These are phyloP conservation scores for Clarireedia hainanense DNA, from an alignment of 2,329 filamentous ascomycete species.

Conservation along the genomic window DNA sequence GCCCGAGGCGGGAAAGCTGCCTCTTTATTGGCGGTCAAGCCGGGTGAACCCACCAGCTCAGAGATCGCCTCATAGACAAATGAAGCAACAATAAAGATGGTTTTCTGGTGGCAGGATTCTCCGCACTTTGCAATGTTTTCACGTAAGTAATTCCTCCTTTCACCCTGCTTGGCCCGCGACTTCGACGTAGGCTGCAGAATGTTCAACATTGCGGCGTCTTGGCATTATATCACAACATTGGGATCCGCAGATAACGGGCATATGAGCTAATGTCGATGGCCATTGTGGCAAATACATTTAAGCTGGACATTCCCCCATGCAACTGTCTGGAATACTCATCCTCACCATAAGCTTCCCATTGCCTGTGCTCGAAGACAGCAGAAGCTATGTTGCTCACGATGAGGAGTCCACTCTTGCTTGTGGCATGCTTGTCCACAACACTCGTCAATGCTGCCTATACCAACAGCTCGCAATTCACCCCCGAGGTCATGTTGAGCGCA, in stretches of 20 bases:
- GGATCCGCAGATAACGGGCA: background rate
- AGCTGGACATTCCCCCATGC: background rate
- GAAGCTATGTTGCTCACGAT: conserved; percentile 6
- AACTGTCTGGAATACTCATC: background rate
- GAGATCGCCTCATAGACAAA: conserved; percentile 4
- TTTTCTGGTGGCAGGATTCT: background rate
- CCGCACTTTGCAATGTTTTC: background rate
- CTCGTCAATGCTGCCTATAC: conserved; percentile 7
- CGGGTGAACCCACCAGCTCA: background rate
- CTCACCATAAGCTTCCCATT: background rate
- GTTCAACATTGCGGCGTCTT: background rate
- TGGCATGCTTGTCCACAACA: conserved; percentile 1
- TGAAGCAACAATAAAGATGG: conserved; percentile 1
- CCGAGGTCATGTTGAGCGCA: conserved; percentile 66
- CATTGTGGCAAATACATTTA: background rate
- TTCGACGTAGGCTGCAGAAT: background rate
- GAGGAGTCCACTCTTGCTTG: conserved; percentile 1
- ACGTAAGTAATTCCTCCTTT: background rate
- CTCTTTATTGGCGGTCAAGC: background rate
- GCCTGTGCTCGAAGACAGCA: background rate
- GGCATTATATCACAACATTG: conserved; percentile 1
- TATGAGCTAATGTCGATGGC: background rate
- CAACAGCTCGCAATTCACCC: conserved; percentile 45
- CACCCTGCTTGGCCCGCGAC: background rate
- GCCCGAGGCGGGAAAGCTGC: background rate